phyloP scores from a whole-genome alignment of 768 basidiomycete species.

The Termitomyces sp. region DNA sequence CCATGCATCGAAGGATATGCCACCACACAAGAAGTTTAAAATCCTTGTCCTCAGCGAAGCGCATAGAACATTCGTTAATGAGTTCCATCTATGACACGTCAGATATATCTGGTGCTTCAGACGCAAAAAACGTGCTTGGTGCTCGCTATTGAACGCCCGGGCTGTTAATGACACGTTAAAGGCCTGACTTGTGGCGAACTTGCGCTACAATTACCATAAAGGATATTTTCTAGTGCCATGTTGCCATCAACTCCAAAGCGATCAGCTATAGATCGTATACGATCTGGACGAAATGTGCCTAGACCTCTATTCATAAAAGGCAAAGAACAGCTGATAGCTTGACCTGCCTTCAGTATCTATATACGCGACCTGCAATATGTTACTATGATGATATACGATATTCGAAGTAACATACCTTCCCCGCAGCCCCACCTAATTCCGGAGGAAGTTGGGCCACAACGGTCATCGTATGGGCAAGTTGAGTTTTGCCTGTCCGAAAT shows the following conservation, averaged over 20 bases:
- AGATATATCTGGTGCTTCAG: background rate
- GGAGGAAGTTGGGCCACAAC: constrained; percentile 85
- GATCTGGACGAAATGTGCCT: constrained; percentile 95
- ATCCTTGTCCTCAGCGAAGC: constrained; percentile 88
- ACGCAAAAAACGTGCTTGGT: constrained; percentile 51
- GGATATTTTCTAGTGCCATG: constrained; percentile 83
- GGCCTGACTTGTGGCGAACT: background rate
- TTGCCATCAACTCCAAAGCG: constrained; percentile 90
- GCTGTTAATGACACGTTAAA: constrained; percentile 37
- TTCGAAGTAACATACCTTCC: constrained; percentile 49
- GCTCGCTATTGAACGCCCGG: constrained; percentile 88
- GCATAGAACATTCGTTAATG: constrained; percentile 82
- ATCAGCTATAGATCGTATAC: constrained; percentile 86
- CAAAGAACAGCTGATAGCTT: background rate
- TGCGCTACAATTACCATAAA: constrained; percentile 56
- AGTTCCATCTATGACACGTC: constrained; percentile 67
- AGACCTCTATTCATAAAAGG: constrained; percentile 13
- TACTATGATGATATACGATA: background rate
- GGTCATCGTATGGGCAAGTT: constrained; percentile 93
- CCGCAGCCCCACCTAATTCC: constrained; percentile 86
- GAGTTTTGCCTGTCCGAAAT: constrained; percentile 94
- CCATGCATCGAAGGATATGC: background rate
- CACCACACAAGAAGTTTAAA: constrained; percentile 58
- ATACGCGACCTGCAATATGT: constrained; percentile 59
- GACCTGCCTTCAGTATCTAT: constrained; percentile 77